Base-by-base conservation (phyloP, 116 monocot genomes). In the Phalaenopsis hybrid region DNA sequence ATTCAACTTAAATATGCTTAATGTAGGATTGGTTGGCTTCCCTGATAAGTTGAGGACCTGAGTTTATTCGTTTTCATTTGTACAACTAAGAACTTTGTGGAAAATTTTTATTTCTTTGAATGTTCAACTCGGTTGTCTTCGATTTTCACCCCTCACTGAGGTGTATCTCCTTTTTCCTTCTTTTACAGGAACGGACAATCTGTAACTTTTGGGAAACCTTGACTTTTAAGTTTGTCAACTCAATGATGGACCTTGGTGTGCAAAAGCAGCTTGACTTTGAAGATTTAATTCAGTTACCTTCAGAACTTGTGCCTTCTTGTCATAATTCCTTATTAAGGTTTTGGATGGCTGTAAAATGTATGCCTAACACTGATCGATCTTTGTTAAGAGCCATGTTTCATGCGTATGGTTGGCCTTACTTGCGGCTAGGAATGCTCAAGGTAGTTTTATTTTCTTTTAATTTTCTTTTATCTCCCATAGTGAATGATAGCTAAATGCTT, bases 361-460 rank as follows among this genome's bases (percentile, higher is more conserved):
- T 63, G 50, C 46, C 83, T 75, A 16, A 57, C 9, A 81, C 78
- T 68, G 50, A 81, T 37, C 74, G 85, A 9, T 93, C 91, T 65
- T 57, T 96, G 74, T 83, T 96, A 82, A 85, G 82, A 79, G 89
- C 83, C 21, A 87, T 96, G 45, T 93, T 46, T 81, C 48, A 80
- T 84, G 85, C 96, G 46, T 96, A 91, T 89, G 96, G 96, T 57
- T 96, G 90, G 91, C 79, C 93, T 49, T 96, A 96, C 81, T 78
- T 96, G 75, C 81, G 96, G 67, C 80, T 96, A 59, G 93, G 93
- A 80, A 16, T 90, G 72, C 51, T 96, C 63, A 96, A 93, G 93
- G 96, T 96, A 85, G 44, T 3, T 76, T 65, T 78, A 21, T 43
- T 46, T 3, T 76, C n/a, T n/a, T 34, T 43, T 46, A 43, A 23